Evolutionary conservation across 352 stramenopile species (phyloP).

Genomic region (Pythium vanterpoolii): DNA sequence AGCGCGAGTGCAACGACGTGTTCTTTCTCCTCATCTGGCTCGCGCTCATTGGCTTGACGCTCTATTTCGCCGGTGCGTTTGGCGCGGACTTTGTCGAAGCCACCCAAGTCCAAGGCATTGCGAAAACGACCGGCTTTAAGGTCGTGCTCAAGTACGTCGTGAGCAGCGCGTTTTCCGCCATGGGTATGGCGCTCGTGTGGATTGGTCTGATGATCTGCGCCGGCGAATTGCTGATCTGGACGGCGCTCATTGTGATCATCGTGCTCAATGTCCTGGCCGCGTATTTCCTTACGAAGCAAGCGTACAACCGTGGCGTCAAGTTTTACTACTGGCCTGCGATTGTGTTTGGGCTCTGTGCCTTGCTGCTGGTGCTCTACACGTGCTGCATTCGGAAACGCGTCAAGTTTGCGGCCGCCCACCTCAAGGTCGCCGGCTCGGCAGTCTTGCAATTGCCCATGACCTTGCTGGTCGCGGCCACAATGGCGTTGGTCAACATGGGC

Average conservation of each 20-base stretch:
- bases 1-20: slow-evolving; percentile 32
- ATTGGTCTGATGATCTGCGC: slow-evolving; percentile 65
- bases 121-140: slow-evolving; percentile 43
- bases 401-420: slow-evolving; percentile 90
- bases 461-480: slow-evolving; percentile 76
- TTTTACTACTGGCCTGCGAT: slow-evolving; percentile 69
- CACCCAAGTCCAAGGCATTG: slow-evolving; percentile 28
- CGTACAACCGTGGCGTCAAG: slow-evolving; percentile 46
- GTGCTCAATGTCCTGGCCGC: slow-evolving; percentile 48
- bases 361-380: slow-evolving; percentile 54
- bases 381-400: slow-evolving; percentile 81
- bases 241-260: slow-evolving; percentile 45
- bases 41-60: slow-evolving; percentile 27
- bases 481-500: slow-evolving; percentile 80
- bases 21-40: slow-evolving; percentile 41
- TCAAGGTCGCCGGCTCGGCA: slow-evolving; percentile 85
- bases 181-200: slow-evolving; percentile 68
- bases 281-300: slow-evolving; percentile 65
- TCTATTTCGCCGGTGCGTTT: slow-evolving; percentile 33
- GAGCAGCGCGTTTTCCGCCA: slow-evolving; percentile 47
- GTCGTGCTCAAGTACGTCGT: slow-evolving; percentile 56
- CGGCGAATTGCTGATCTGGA: slow-evolving; percentile 49
- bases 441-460: slow-evolving; percentile 85
- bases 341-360: slow-evolving; percentile 28
- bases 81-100: slow-evolving; percentile 26